Evolutionary conservation across 495 filamentous ascomycete genomes (phyloP).

Genomic region (Pyrenula aspistea): DNA sequence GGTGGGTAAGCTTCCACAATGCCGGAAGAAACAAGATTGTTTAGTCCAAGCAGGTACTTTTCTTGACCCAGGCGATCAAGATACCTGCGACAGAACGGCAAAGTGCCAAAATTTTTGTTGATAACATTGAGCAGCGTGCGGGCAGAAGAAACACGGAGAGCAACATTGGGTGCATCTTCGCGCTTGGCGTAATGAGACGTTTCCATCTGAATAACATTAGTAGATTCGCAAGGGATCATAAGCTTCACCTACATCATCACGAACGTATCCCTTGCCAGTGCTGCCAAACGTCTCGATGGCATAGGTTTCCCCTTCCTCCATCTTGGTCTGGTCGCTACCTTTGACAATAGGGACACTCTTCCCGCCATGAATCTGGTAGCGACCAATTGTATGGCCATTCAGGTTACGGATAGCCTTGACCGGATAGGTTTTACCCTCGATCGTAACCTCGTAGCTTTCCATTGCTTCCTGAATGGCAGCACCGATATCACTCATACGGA

Average conservation of each 20-base stretch:
- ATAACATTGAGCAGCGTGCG: constrained; percentile 46
- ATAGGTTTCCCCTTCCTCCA: constrained; percentile 56
- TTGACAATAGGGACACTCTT: constrained; percentile 54
- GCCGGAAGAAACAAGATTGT: constrained; percentile 34
- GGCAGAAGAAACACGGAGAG: constrained; percentile 40
- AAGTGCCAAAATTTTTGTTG: constrained; percentile 50
- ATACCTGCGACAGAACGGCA: constrained; percentile 51
- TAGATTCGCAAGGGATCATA: neutral
- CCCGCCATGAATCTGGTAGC: constrained; percentile 47
- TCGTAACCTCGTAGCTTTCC: constrained; percentile 54
- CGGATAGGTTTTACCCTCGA: constrained; percentile 40
- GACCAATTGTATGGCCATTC: constrained; percentile 47
- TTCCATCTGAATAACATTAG: neutral
- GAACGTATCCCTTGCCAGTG: constrained; percentile 38
- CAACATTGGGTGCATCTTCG: constrained; percentile 32
- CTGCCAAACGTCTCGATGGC: constrained; percentile 56
- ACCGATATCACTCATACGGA: constrained; percentile 47
- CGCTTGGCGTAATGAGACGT: constrained; percentile 33
- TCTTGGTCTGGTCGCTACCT: constrained; percentile 46
- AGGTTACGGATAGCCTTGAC: constrained; percentile 47
- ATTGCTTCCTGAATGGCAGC: constrained; percentile 54
- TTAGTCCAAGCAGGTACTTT: constrained; percentile 47
- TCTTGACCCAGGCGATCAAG: constrained; percentile 50
- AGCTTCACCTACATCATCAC: constrained; percentile 32
- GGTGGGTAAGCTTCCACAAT: constrained; percentile 42